These are phyloP conservation scores for Nymphaea thermarum DNA, from an alignment of 164 flowering plant species.

Conservation along the genomic window DNA sequence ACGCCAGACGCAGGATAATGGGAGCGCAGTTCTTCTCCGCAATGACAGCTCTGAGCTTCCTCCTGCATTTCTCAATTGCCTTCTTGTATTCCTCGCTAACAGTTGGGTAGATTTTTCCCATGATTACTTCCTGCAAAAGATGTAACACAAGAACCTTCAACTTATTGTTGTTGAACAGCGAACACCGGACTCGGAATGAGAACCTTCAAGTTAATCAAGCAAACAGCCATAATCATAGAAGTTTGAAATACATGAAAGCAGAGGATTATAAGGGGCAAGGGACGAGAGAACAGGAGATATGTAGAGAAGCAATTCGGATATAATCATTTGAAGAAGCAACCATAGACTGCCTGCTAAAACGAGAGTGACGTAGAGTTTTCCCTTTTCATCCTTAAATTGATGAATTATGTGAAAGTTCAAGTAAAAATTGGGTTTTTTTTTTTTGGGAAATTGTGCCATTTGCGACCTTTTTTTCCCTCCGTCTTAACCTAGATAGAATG, in stretches of 20 bases:
- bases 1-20: constrained; percentile 85
- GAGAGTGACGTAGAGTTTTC: too few species aligned
- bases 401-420: too few species aligned
- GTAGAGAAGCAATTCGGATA: background rate
- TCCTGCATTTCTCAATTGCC: constrained; percentile 64
- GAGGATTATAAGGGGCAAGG: background rate
- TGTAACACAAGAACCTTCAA: background rate
- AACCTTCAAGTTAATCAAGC: background rate
- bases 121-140: constrained; percentile 8
- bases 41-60: constrained; percentile 73
- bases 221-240: too few species aligned
- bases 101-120: constrained; percentile 76
- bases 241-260: background rate
- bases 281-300: background rate
- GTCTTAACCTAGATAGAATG: too few species aligned
- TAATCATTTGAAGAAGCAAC: too few species aligned
- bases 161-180: background rate
- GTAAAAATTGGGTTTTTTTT: too few species aligned
- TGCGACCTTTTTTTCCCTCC: too few species aligned
- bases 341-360: too few species aligned
- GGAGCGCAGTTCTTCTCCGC: constrained; percentile 90
- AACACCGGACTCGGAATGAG: background rate
- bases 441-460: too few species aligned
- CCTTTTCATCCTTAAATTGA: too few species aligned
- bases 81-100: constrained; percentile 74